Conservation (phyloP, 768 basidiomycete species). For the Suillus tomentosus region DNA sequence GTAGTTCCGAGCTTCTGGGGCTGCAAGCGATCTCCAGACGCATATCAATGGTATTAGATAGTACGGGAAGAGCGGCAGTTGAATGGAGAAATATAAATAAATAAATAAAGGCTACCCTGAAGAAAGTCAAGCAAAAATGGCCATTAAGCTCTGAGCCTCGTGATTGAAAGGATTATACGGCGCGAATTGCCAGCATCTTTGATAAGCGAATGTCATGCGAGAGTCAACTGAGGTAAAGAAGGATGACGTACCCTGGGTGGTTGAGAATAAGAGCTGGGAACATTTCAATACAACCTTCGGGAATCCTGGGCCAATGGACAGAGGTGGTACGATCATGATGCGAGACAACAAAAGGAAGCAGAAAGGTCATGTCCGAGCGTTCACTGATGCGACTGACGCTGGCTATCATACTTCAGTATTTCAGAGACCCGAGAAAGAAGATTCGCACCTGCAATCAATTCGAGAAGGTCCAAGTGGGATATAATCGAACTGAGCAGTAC, state of each 20-base stretch:
- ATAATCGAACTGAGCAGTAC: conserved; percentile 3
- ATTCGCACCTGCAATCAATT: conserved; percentile 10
- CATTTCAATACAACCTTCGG: background rate
- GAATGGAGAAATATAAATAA: background rate
- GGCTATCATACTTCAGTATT: conserved; percentile 2
- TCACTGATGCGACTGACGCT: conserved; percentile 3
- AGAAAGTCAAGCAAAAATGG: background rate
- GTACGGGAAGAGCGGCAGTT: background rate
- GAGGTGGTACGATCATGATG: conserved; percentile 15
- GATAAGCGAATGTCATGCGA: background rate
- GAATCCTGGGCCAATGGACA: conserved; percentile 13
- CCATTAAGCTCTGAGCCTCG: conserved; percentile 1
- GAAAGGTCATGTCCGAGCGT: conserved; percentile 10
- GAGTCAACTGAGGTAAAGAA: background rate
- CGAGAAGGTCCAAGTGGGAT: conserved; percentile 11
- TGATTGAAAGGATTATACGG: conserved; percentile 13
- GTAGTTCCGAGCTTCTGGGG: background rate
- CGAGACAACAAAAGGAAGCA: conserved; percentile 15
- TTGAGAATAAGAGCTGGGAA: conserved; percentile 7
- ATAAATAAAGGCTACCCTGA: background rate
- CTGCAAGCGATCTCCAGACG: background rate
- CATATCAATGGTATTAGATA: background rate
- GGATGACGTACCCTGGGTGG: conserved; percentile 7
- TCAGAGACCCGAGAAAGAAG: background rate
- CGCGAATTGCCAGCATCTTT: conserved; percentile 17